A percentile compares a stretch with the other conserved stretches of the same genome.
Conservation (phyloP, 148 eudicot genomes). For the Linanthus parryae region DNA sequence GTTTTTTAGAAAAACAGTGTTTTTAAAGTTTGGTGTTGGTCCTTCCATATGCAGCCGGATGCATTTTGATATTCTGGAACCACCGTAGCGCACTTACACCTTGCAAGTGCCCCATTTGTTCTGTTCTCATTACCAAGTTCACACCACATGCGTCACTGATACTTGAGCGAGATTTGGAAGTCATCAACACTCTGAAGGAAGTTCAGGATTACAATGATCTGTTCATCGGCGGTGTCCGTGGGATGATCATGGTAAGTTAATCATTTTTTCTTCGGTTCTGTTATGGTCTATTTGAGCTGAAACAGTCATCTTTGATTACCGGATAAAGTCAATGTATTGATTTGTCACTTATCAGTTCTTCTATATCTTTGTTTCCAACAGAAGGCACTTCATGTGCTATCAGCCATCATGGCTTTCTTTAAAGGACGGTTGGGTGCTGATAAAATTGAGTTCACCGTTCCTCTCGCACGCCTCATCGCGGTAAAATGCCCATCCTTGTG, state of each 20-base stretch:
- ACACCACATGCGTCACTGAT: constrained; percentile 29
- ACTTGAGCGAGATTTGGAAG: constrained; percentile 13
- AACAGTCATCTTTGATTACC: no score
- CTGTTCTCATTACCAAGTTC: constrained; percentile 23
- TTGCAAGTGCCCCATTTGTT: constrained; percentile 47
- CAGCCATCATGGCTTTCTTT: no score
- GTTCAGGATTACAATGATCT: constrained; percentile 25
- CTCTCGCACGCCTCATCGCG: no score
- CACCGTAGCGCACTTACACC: constrained; percentile 29
- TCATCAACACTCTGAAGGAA: constrained; percentile 20
- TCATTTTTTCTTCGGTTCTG: background rate
- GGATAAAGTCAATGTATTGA: no score
- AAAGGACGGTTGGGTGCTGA: no score
- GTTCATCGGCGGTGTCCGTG: constrained; percentile 31
- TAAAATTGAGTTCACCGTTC: no score
- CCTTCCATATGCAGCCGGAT: constrained; percentile 24
- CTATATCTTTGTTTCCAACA: no score
- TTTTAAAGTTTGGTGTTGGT: background rate
- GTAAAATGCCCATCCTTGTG: no score
- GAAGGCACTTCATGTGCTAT: no score
- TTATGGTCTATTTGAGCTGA: no score
- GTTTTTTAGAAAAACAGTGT: background rate
- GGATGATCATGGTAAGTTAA: constrained; percentile 27
- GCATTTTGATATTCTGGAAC: constrained; percentile 45
- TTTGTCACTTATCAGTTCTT: no score